phyloP scores from a whole-genome alignment of 73 alveolate species.

The Paramecium biaurelia region DNA sequence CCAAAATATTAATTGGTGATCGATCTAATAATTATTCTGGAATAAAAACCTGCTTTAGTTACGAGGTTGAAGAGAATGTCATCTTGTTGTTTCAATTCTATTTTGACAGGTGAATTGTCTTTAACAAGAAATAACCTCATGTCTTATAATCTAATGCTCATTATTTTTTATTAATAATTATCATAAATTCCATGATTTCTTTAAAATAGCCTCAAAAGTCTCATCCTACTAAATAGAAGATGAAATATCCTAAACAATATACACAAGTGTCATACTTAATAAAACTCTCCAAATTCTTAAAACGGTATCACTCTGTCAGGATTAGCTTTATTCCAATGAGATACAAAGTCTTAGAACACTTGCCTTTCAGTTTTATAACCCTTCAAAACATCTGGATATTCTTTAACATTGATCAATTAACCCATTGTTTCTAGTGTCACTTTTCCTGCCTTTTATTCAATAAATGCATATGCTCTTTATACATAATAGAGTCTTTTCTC shows the following conservation, averaged over 20 bases:
- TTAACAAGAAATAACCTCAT: not conserved
- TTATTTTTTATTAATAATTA: not conserved
- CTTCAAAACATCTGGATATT: slow-evolving; percentile 61
- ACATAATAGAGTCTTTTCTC: slow-evolving; percentile 38
- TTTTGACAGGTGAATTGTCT: not conserved
- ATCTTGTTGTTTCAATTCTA: not conserved
- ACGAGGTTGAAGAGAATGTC: not conserved
- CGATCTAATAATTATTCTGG: not conserved
- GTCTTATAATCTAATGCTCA: slow-evolving; percentile 48
- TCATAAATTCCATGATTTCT: slow-evolving; percentile 51
- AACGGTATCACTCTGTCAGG: slow-evolving; percentile 39
- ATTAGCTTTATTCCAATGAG: slow-evolving; percentile 46
- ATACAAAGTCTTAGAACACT: slow-evolving; percentile 49
- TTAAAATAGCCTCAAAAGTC: slow-evolving; percentile 44
- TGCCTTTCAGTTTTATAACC: slow-evolving; percentile 57
- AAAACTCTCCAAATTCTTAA: slow-evolving; percentile 43
- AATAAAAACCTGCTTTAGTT: not conserved
- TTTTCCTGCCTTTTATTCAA: slow-evolving; percentile 18
- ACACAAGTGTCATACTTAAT: not conserved
- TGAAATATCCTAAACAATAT: slow-evolving; percentile 6
- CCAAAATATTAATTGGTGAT: not conserved
- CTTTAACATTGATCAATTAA: not conserved
- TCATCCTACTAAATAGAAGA: not conserved
- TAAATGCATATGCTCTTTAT: slow-evolving; percentile 23
- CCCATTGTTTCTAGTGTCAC: slow-evolving; percentile 21